Evolutionary conservation across 2,329 filamentous ascomycete species (phyloP).

Genomic region (Stagonosporopsis tanaceti): DNA sequence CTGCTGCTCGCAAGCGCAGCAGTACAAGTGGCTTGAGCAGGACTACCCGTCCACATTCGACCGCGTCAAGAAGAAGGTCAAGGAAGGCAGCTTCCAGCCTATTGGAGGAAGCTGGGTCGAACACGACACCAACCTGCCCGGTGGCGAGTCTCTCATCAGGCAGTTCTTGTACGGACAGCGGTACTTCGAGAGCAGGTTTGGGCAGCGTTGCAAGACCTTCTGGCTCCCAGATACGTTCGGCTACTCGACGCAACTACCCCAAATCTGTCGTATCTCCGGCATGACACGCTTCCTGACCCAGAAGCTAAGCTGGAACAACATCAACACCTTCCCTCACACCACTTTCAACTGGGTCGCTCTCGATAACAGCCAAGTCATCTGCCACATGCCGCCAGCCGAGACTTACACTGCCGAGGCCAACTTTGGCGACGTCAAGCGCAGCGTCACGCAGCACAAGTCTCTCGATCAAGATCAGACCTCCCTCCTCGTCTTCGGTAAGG

Average conservation of each 20-base stretch:
- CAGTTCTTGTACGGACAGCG: slow-evolving; percentile 96
- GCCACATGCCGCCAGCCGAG: slow-evolving; percentile 95
- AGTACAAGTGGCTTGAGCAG: slow-evolving; percentile 96
- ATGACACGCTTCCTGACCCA: slow-evolving; percentile 98
- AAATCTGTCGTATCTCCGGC: slow-evolving; percentile 90
- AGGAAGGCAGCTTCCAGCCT: slow-evolving; percentile 88
- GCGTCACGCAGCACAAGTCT: slow-evolving; percentile 91
- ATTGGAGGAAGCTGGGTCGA: slow-evolving; percentile 99
- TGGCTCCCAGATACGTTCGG: slow-evolving; percentile 99
- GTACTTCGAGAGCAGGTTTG: slow-evolving; percentile 93
- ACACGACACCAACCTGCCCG: slow-evolving; percentile 97
- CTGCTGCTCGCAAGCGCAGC: slow-evolving; percentile 91
- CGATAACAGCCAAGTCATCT: slow-evolving; percentile 95
- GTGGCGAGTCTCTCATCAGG: slow-evolving; percentile 89
- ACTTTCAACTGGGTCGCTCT: slow-evolving; percentile 99
- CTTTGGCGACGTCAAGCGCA: slow-evolving; percentile 92
- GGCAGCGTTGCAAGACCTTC: slow-evolving; percentile 86
- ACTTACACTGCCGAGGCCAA: slow-evolving; percentile 95
- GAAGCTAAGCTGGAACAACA: slow-evolving; percentile 99
- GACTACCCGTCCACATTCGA: slow-evolving; percentile 89
- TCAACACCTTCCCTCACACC: slow-evolving; percentile 98
- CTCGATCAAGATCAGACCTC: slow-evolving; percentile 92
- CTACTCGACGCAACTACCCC: slow-evolving; percentile 93
- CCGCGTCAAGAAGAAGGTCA: slow-evolving; percentile 89
- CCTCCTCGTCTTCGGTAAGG: slow-evolving; percentile 93